phyloP scores from a whole-genome alignment of 75 land plant genomes.

The Gnetum montanum region DNA sequence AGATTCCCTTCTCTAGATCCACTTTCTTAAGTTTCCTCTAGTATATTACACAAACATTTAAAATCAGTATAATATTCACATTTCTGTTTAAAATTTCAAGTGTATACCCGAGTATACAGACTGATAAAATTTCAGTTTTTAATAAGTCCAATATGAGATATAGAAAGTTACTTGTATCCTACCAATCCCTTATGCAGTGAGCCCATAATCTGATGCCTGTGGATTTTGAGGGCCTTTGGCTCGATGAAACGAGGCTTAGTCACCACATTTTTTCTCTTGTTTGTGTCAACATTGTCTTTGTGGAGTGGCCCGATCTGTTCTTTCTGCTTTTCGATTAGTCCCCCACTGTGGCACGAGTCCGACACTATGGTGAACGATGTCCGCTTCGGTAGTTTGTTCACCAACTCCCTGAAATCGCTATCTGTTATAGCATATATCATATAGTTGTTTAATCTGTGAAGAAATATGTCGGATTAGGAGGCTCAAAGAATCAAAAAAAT shows the following conservation, averaged over 20 bases:
- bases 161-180: neutral
- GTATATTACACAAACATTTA: constrained; percentile 53
- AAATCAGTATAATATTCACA: constrained; percentile 18
- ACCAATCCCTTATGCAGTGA: neutral
- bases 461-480: too few species aligned
- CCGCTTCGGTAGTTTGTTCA: constrained; percentile 45
- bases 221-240: constrained; percentile 21
- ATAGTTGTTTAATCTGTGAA: too few species aligned
- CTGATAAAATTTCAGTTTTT: constrained; percentile 63
- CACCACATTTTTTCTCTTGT: constrained; percentile 4
- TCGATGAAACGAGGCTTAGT: constrained; percentile 14
- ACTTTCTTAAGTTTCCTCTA: constrained; percentile 11
- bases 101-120: constrained; percentile 46
- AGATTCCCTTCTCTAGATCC: constrained; percentile 15
- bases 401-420: constrained; percentile 62
- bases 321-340: constrained; percentile 52
- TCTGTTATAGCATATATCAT: too few species aligned
- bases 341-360: constrained; percentile 77
- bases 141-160: constrained; percentile 52
- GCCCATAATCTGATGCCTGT: constrained; percentile 8
- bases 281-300: constrained; percentile 10
- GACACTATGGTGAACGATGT: constrained; percentile 66
- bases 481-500: too few species aligned
- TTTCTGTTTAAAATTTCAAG: constrained; percentile 38
- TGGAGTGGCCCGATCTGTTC: constrained; percentile 78